phyloP scores from a whole-genome alignment of 495 filamentous ascomycete species.

The Aeminium ludgeri region DNA sequence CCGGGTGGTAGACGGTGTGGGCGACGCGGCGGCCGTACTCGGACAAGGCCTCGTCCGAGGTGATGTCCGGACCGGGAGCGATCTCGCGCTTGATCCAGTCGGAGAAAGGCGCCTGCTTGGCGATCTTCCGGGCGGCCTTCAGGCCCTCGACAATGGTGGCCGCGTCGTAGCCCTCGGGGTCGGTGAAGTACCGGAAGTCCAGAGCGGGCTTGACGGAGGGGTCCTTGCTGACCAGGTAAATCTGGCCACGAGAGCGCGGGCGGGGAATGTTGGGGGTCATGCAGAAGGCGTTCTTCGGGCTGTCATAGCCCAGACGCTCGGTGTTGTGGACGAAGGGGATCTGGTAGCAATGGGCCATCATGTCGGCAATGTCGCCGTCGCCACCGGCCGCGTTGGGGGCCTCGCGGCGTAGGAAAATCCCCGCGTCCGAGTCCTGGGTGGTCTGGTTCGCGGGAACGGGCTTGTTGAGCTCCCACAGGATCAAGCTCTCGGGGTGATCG shows the following conservation, averaged over 20 bases:
- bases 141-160: conserved; percentile 67
- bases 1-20: conserved; percentile 76
- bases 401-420: conserved; percentile 66
- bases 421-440: conserved; percentile 72
- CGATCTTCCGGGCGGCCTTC: conserved; percentile 52
- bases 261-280: conserved; percentile 85
- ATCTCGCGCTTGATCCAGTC: conserved; percentile 67
- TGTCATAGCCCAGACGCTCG: conserved; percentile 51
- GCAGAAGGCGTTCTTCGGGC: conserved; percentile 64
- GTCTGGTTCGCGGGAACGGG: conserved; percentile 61
- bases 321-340: conserved; percentile 53
- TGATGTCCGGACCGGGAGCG: conserved; percentile 51
- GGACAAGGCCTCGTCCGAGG: conserved; percentile 52
- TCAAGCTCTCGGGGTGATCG: conserved; percentile 63
- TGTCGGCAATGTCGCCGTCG: conserved; percentile 53
- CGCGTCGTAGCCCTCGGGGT: conserved; percentile 67
- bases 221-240: conserved; percentile 56
- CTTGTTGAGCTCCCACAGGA: conserved; percentile 69
- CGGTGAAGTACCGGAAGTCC: conserved; percentile 81
- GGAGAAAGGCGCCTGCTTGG: conserved; percentile 53
- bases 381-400: conserved; percentile 39
- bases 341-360: conserved; percentile 91
- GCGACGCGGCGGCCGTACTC: conserved; percentile 60
- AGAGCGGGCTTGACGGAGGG: conserved; percentile 60
- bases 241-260: conserved; percentile 52